Evolutionary conservation across 2,329 filamentous ascomycete species (phyloP), one percentile per base, ranked within the genome.

Genomic region (Diaporthe sp.): DNA sequence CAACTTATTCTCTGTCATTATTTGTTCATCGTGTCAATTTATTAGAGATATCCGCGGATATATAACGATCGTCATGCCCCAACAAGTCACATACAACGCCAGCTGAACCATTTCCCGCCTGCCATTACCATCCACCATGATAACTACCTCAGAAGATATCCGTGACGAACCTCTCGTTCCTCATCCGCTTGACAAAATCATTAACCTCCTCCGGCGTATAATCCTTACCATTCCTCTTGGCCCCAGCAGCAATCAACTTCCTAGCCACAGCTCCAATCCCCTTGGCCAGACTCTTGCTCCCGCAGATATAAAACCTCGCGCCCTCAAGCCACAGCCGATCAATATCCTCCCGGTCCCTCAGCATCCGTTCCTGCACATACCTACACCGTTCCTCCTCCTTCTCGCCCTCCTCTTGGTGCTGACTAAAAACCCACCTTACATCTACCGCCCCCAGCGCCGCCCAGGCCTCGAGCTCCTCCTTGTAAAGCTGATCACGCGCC

Each of bases 241-340:
- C 79, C 22, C 77, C 78, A 70, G 83, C 82, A 30, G 82, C 78
- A 9, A 84, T 81, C 32, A 85, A 80, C 66, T 78, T 79, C 15
- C 85, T 77, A 15, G 81, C 73, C n/a, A 76, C 77, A 66, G 83
- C 81, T 72, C 83, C 81, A 3, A 88, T 83, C 0, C 80, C 83
- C 63, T 85, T 83, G 1, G 83, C 86, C 4, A 89, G 80, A 9
- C 79, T 79, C 22, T 84, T 82, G 50, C 86, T 88, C 0, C 92
- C 92, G 78, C 92, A 93, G 0, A 93, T 89, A 78, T 89, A 93
- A 4, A 92, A 81, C 78, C 88, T 88, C 0, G 90, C 83, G 0
- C 82, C 83, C 15, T 61, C 19, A 8, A 79, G 73, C 84, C 84
- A 85, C 59, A 85, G 75, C 25, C 53, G 73, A 50, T 76, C 71